These are phyloP conservation scores for Suhomyces coccinellae DNA, from an alignment of 1,139 yeast genomes.

Conservation along the genomic window DNA sequence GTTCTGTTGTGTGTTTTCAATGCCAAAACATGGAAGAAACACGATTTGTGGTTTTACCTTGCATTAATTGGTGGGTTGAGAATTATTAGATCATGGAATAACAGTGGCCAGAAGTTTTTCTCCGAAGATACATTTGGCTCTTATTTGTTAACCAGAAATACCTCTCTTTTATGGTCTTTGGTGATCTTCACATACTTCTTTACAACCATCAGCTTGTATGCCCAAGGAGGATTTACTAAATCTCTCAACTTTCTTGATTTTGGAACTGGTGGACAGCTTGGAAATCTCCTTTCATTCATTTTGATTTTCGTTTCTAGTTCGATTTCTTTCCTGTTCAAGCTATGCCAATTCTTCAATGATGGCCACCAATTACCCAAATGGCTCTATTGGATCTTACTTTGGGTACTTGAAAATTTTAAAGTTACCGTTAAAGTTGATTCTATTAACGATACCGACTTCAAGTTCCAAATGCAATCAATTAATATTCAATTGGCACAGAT, in stretches of 20 bases:
- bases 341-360: slow-evolving; percentile 54
- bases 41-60: slow-evolving; percentile 17
- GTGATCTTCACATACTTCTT: slow-evolving; percentile 42
- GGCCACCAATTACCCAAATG: slow-evolving; percentile 51
- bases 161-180: slow-evolving; percentile 50
- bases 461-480: slow-evolving; percentile 27
- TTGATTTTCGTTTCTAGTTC: slow-evolving; percentile 39
- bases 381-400: slow-evolving; percentile 31
- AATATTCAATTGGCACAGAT: slow-evolving; percentile 31
- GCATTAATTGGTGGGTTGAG: slow-evolving; percentile 48
- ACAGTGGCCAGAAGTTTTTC: slow-evolving; percentile 80
- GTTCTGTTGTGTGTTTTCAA: slow-evolving; percentile 17
- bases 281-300: slow-evolving; percentile 37
- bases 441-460: slow-evolving; percentile 19
- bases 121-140: slow-evolving; percentile 47
- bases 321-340: slow-evolving; percentile 56
- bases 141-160: slow-evolving; percentile 38
- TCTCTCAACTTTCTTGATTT: slow-evolving; percentile 14
- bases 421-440: slow-evolving; percentile 8
- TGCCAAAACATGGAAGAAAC: slow-evolving; percentile 2
- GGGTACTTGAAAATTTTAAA: slow-evolving; percentile 31
- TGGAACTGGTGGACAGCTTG: slow-evolving; percentile 21
- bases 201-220: slow-evolving; percentile 23
- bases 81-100: slow-evolving; percentile 80
- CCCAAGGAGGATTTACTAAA: slow-evolving; percentile 30